phyloP scores from a whole-genome alignment of 2,329 filamentous ascomycete species.

The Arachnopeziza araneosa region DNA sequence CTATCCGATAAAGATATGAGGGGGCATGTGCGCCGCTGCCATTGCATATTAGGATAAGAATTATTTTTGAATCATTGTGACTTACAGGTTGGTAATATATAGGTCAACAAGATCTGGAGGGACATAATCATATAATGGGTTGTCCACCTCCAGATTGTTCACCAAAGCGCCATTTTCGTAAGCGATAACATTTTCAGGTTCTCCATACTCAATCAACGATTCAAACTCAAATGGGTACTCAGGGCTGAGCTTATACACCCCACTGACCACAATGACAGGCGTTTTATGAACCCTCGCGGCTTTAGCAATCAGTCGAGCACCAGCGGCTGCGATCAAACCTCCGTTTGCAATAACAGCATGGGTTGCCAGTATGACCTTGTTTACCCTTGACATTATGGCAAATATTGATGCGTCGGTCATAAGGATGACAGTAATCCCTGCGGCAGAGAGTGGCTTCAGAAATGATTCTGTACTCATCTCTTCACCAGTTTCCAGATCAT shows the following conservation, averaged over 20 bases:
- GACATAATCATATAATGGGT: conserved; percentile 78
- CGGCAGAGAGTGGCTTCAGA: conserved; percentile 69
- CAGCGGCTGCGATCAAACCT: conserved; percentile 75
- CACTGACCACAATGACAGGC: conserved; percentile 82
- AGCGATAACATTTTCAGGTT: conserved; percentile 67
- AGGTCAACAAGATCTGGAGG: conserved; percentile 69
- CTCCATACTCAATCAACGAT: conserved; percentile 79
- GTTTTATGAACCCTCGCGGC: conserved; percentile 78
- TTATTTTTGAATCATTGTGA: conserved; percentile 15
- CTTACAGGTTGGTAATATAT: conserved; percentile 81
- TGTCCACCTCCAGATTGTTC: conserved; percentile 70
- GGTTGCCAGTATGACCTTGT: conserved; percentile 89
- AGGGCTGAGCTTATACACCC: conserved; percentile 90
- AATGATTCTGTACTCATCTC: conserved; percentile 46
- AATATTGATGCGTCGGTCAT: conserved; percentile 82
- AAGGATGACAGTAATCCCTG: conserved; percentile 76
- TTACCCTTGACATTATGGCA: conserved; percentile 90
- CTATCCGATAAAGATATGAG: conserved; percentile 67
- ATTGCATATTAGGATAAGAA: conserved; percentile 7
- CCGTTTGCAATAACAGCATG: conserved; percentile 86
- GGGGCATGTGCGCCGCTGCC: conserved; percentile 60
- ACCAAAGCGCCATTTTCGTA: conserved; percentile 78
- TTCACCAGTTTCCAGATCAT: conserved; percentile 35
- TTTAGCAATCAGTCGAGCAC: conserved; percentile 76
- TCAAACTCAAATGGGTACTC: conserved; percentile 81